Conservation (phyloP, 805 yeast genomes). For the Kazachstania viticola region DNA sequence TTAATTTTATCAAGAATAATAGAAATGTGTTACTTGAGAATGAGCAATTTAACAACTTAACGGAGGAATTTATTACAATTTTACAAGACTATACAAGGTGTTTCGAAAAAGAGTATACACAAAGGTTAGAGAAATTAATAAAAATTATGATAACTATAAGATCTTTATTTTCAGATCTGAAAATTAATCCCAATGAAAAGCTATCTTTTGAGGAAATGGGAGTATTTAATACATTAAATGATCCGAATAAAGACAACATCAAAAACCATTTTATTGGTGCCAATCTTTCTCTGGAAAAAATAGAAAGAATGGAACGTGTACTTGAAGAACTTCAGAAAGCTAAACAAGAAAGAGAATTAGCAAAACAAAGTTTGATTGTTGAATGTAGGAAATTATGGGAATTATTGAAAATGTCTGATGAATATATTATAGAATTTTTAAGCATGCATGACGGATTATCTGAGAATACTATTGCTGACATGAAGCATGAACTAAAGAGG, state of each 20-base stretch:
- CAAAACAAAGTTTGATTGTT: slow-evolving; percentile 24
- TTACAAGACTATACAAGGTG: slow-evolving; percentile 5
- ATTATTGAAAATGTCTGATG: slow-evolving; percentile 39
- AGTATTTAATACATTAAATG: too few relatives aligned
- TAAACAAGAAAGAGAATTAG: slow-evolving; percentile 27
- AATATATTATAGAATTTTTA: slow-evolving; percentile 32
- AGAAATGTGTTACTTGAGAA: slow-evolving; percentile 12
- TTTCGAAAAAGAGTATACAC: slow-evolving; percentile 11
- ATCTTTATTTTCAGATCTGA: slow-evolving; percentile 14
- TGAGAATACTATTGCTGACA: slow-evolving; percentile 34
- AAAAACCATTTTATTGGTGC: not conserved
- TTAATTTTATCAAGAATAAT: slow-evolving; percentile 13
- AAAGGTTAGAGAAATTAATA: slow-evolving; percentile 7
- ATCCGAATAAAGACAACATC: not conserved
- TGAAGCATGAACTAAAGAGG: slow-evolving; percentile 44
- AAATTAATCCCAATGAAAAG: slow-evolving; percentile 8
- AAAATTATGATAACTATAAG: slow-evolving; percentile 8
- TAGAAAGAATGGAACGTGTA: slow-evolving; percentile 8
- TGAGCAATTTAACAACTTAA: slow-evolving; percentile 13
- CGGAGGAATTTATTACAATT: slow-evolving; percentile 6
- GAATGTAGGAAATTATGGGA: slow-evolving; percentile 45
- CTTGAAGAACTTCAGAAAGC: slow-evolving; percentile 10
- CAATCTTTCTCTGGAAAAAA: not conserved
- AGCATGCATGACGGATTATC: slow-evolving; percentile 36
- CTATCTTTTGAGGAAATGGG: too few relatives aligned